Conservation (phyloP, 495 filamentous ascomycete genomes). For the Penicillium antarcticum region DNA sequence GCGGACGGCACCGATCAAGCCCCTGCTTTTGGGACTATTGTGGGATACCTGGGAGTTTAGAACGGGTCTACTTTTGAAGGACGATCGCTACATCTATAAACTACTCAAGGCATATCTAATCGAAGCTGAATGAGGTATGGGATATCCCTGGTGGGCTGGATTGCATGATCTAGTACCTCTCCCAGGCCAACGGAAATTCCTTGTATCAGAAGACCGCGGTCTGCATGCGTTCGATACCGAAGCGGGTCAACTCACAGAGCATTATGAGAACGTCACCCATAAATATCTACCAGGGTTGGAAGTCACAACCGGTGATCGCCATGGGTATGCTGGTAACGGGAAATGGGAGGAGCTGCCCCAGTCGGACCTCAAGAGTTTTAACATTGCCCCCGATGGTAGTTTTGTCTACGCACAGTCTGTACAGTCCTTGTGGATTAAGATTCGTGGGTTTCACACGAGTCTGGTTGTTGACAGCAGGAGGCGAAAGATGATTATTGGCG, state of each 20-base stretch:
- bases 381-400: constrained; percentile 23
- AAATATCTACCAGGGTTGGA: no score
- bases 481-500: no score
- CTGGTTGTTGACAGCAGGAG: no score
- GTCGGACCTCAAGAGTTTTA: constrained; percentile 28
- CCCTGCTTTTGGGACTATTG: constrained; percentile 18
- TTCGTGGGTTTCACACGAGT: no score
- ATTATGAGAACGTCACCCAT: no score
- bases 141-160: constrained; percentile 25
- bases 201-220: no score
- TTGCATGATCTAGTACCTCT: constrained; percentile 19
- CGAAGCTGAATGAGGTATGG: constrained; percentile 23
- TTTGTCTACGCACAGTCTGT: no score
- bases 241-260: no score
- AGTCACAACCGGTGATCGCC: constrained; percentile 20
- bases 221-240: no score
- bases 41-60: constrained; percentile 18
- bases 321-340: constrained; percentile 12
- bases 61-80: constrained; percentile 16
- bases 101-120: constrained; percentile 8
- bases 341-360: constrained; percentile 20
- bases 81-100: constrained; percentile 13
- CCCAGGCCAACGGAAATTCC: no score
- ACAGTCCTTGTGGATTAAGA: no score
- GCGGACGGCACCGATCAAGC: no score